Base-by-base conservation (phyloP, 2,329 filamentous ascomycete genomes). In the Phaeosphaeria sp. region DNA sequence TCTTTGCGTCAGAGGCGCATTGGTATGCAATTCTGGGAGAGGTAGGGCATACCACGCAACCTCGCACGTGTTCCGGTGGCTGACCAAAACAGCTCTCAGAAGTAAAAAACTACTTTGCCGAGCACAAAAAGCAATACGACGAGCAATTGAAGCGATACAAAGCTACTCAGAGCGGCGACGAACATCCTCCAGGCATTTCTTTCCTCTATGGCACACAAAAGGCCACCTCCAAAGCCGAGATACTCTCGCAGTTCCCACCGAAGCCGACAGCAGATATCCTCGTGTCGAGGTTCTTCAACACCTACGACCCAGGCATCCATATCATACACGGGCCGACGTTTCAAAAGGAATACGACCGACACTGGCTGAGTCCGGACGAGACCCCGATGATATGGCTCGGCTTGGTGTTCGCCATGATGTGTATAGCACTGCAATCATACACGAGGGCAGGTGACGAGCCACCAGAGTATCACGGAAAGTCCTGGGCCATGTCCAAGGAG, bases 281-380 rank as follows among this genome's bases (percentile, higher is more conserved):
- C 18, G 90, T 97, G 60, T 89, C 89, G 60, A 88, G 94, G 59
- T 99, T 96, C 74, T 97, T 98, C 81, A 94, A 94, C 74, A 94
- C 91, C 25, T 87, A 87, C 65, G 87, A 89, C 65, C 87, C 86
- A 15, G 83, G 84, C 25, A 84, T 86, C 50, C 84, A 82, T 55
- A 82, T 83, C 55, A 80, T 84, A 53, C 80, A 83, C 57, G 89
- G 89, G 0, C 93, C 93, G 11, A 93, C 92, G 0, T 97, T 97
- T 69, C 88, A 94, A 70, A 76, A 75, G 47, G 78, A 88, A 74
- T 89, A 89, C 66, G 85, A 88, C 61, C 80, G 80, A 61, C 85
- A 89, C 71, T 94, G 91, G 91, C 80, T 88, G 68, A 87, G 89
- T 67, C 91, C 91, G 0, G 84, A 85, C 15, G 89, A 90, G 65